Evolutionary conservation across 2,329 filamentous ascomycete species (phyloP).

Genomic region (Rhinocladiella similis): DNA sequence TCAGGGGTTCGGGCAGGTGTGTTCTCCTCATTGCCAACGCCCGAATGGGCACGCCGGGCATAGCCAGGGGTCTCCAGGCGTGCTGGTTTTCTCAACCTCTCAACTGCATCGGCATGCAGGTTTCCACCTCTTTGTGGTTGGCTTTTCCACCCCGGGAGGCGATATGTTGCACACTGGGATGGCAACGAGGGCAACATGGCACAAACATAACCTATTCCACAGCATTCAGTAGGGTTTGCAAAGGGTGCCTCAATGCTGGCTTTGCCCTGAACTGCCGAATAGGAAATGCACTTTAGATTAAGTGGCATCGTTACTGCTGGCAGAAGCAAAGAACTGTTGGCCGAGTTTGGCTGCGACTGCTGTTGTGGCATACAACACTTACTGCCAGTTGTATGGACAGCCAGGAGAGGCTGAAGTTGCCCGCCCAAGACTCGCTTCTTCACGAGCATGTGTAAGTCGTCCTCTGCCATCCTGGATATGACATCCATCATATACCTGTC

Average conservation of each 20-base stretch:
- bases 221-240: neutral
- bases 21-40: too few relatives aligned
- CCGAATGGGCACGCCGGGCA: too few relatives aligned
- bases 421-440: neutral
- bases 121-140: slow-evolving; percentile 8
- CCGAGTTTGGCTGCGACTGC: neutral
- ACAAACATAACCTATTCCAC: neutral
- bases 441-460: neutral
- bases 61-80: neutral
- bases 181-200: neutral
- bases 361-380: neutral
- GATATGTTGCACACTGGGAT: slow-evolving; percentile 14
- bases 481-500: slow-evolving; percentile 18
- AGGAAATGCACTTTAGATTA: neutral
- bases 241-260: neutral
- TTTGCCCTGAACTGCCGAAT: neutral
- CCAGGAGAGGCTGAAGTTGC: neutral
- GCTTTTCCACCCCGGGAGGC: slow-evolving; percentile 15
- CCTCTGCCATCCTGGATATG: slow-evolving; percentile 14
- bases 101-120: slow-evolving; percentile 1
- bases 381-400: neutral
- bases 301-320: neutral
- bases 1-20: too few relatives aligned
- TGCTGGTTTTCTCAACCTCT: neutral
- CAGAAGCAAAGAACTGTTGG: neutral